These are phyloP conservation scores for Annulohypoxylon maeteangense DNA, from an alignment of 495 filamentous ascomycete species.

Conservation along the genomic window DNA sequence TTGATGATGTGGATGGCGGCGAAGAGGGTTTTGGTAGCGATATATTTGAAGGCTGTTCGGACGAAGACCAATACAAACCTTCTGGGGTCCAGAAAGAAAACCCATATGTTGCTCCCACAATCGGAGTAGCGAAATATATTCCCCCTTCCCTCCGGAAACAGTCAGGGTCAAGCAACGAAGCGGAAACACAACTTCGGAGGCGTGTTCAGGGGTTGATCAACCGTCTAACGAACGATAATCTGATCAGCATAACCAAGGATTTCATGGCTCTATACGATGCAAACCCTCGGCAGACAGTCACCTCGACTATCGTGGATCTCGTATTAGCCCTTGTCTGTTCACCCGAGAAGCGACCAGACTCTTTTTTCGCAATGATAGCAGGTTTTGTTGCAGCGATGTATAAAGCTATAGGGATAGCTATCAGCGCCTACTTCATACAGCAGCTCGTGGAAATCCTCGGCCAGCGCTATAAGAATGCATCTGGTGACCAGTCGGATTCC, in stretches of 20 bases:
- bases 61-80: constrained; percentile 26
- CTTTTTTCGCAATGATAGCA: constrained; percentile 88
- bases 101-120: constrained; percentile 62
- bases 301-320: constrained; percentile 76
- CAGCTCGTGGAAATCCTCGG: constrained; percentile 77
- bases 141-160: constrained; percentile 83
- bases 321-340: constrained; percentile 81
- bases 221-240: constrained; percentile 88
- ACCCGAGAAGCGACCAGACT: constrained; percentile 78
- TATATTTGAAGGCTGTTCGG: constrained; percentile 50
- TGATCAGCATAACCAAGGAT: constrained; percentile 81
- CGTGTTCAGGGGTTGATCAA: constrained; percentile 91
- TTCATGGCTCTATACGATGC: constrained; percentile 84
- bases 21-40: constrained; percentile 49
- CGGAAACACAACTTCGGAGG: constrained; percentile 73
- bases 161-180: constrained; percentile 71
- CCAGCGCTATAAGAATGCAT: constrained; percentile 57
- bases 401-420: constrained; percentile 84
- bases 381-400: constrained; percentile 90
- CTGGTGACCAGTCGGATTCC: constrained; percentile 57
- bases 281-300: constrained; percentile 84
- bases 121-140: constrained; percentile 73
- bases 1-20: constrained; percentile 40
- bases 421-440: constrained; percentile 86
- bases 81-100: constrained; percentile 56